These are phyloP conservation scores for Colletotrichum sp. DNA, from an alignment of 2,329 filamentous ascomycete genomes.

Conservation along the genomic window DNA sequence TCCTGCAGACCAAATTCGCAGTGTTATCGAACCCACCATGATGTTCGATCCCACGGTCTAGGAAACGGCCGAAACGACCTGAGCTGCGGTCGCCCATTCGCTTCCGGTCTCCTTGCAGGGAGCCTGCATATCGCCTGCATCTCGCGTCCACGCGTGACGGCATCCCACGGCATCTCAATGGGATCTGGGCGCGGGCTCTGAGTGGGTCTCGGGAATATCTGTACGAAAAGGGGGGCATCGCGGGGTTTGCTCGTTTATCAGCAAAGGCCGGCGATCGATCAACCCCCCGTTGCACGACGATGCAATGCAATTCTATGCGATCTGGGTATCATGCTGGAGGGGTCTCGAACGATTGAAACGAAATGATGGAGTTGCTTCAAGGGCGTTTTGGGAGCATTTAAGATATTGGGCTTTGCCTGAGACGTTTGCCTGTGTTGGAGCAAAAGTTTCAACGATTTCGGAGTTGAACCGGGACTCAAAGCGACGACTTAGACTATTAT, in stretches of 20 bases:
- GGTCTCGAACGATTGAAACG: constrained; percentile 11
- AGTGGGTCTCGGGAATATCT: not conserved
- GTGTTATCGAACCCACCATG: constrained; percentile 26
- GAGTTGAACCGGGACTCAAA: not conserved
- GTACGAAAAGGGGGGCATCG: not conserved
- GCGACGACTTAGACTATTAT: constrained; percentile 3
- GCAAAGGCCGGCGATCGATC: constrained; percentile 14
- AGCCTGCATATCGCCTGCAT: not conserved
- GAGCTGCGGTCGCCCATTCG: not conserved
- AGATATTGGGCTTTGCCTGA: constrained; percentile 10
- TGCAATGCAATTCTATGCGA: not conserved
- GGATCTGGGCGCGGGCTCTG: constrained; percentile 8
- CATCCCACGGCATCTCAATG: not conserved
- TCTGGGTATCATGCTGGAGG: not conserved
- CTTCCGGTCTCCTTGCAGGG: not conserved
- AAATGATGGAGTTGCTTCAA: not conserved
- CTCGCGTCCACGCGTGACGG: not conserved
- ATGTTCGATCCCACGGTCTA: constrained; percentile 19
- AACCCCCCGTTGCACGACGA: not conserved
- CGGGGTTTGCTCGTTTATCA: constrained; percentile 21
- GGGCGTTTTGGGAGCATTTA: constrained; percentile 14
- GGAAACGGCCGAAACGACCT: not conserved
- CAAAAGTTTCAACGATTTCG: not conserved
- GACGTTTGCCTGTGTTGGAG: not conserved
- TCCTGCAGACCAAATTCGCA: constrained; percentile 28